A percentile compares a stretch with the other conserved stretches of the same genome.
Evolutionary conservation across 768 basidiomycete genomes (phyloP).

Genomic region (Gelatoporia subvermispora): DNA sequence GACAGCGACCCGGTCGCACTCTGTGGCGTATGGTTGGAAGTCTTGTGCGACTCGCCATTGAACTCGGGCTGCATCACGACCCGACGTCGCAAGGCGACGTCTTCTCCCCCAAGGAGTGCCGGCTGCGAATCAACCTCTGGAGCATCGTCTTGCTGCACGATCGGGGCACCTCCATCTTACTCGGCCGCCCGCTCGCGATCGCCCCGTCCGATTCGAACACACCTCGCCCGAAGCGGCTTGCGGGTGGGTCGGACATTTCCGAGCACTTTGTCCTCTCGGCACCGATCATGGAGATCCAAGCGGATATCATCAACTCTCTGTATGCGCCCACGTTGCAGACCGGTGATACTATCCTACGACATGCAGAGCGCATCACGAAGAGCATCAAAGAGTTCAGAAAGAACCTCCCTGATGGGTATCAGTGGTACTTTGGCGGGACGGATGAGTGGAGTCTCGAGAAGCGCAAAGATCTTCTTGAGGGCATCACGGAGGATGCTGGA

Average conservation of each 20-base stretch:
- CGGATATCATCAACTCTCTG: slow-evolving; percentile 83
- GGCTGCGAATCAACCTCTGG: slow-evolving; percentile 80
- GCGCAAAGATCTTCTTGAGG: slow-evolving; percentile 60
- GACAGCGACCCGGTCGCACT: slow-evolving; percentile 81
- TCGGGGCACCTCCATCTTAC: slow-evolving; percentile 81
- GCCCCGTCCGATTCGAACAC: slow-evolving; percentile 79
- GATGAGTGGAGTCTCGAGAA: slow-evolving; percentile 68
- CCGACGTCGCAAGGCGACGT: slow-evolving; percentile 55
- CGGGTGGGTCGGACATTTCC: slow-evolving; percentile 47
- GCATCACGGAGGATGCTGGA: slow-evolving; percentile 76
- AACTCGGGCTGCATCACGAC: slow-evolving; percentile 84
- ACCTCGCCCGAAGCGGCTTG: slow-evolving; percentile 55
- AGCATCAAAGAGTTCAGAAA: slow-evolving; percentile 67
- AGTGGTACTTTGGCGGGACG: slow-evolving; percentile 70
- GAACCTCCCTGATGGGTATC: slow-evolving; percentile 67
- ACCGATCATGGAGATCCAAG: slow-evolving; percentile 78
- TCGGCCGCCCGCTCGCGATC: slow-evolving; percentile 81
- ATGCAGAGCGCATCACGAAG: slow-evolving; percentile 76
- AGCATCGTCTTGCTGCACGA: slow-evolving; percentile 82
- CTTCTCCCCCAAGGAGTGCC: slow-evolving; percentile 74
- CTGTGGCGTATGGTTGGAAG: slow-evolving; percentile 87
- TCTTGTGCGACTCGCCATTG: slow-evolving; percentile 75
- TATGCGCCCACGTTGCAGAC: slow-evolving; percentile 70
- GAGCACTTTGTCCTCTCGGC: slow-evolving; percentile 77
- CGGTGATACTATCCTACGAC: slow-evolving; percentile 65